Percentiles rank a stretch among this genome's conserved stretches.
Conservation (phyloP, 805 yeast genomes). For the Vanderwaltozyma tropicalis region DNA sequence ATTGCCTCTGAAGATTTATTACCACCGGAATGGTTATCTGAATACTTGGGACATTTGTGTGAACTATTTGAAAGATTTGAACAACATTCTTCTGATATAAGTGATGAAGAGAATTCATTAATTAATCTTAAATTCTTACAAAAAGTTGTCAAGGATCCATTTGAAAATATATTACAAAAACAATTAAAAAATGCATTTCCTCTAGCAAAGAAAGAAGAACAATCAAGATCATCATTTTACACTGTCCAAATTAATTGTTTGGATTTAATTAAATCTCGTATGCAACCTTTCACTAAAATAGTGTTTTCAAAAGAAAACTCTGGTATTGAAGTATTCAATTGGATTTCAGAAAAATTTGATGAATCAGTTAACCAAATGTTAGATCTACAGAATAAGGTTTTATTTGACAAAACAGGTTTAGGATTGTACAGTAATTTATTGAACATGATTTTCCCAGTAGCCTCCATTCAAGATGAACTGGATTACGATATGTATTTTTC, state of each 20-base stretch:
- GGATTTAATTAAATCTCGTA: conserved; percentile 50
- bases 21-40: conserved; percentile 77
- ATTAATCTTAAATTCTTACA: conserved; percentile 33
- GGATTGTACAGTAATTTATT: conserved; percentile 52
- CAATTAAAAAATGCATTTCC: conserved; percentile 26
- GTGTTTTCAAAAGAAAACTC: conserved; percentile 29
- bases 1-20: conserved; percentile 41
- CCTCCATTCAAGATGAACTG: conserved; percentile 40
- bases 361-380: conserved; percentile 26
- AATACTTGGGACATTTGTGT: conserved; percentile 37
- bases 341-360: conserved; percentile 29
- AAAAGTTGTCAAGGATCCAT: conserved; percentile 35
- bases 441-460: conserved; percentile 61
- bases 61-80: conserved; percentile 52
- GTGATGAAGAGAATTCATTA: conserved; percentile 28
- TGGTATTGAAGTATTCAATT: conserved; percentile 9
- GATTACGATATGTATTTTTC: conserved; percentile 57
- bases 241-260: conserved; percentile 47
- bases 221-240: conserved; percentile 18
- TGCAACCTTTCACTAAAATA: conserved; percentile 26
- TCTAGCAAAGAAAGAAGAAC: conserved; percentile 18
- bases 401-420: conserved; percentile 44
- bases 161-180: conserved; percentile 19
- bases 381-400: conserved; percentile 35
- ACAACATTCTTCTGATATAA: conserved; percentile 13